phyloP scores from a whole-genome alignment of 208 protist genomes.

The Acanthamoeba divionensis region DNA sequence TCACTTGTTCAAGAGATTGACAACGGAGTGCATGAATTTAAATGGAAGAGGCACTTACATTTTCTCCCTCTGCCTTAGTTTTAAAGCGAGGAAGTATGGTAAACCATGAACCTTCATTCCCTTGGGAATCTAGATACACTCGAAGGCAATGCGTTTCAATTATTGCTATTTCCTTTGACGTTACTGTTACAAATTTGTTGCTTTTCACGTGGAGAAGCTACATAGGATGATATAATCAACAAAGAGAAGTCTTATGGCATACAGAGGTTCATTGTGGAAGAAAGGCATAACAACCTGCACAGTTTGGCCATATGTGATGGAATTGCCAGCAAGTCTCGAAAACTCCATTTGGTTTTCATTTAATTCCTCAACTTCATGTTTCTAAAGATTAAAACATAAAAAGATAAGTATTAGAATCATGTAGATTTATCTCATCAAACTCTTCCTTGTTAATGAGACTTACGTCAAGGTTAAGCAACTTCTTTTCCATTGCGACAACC shows the following conservation, averaged over 20 bases:
- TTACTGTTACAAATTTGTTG: too few relatives aligned
- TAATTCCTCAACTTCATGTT: not conserved
- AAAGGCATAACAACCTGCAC: too few relatives aligned
- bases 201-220: not conserved
- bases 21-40: too few relatives aligned
- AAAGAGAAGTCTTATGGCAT: too few relatives aligned
- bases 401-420: not conserved
- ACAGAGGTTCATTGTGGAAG: too few relatives aligned
- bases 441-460: not conserved
- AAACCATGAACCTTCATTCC: constrained; percentile 41
- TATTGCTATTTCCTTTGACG: constrained; percentile 3
- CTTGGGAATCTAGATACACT: not conserved
- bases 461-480: not conserved
- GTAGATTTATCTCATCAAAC: not conserved
- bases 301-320: not conserved
- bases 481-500: not conserved
- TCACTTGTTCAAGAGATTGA: too few relatives aligned
- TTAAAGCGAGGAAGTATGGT: constrained; percentile 35
- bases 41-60: too few relatives aligned
- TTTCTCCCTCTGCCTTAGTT: not conserved
- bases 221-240: not conserved
- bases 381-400: not conserved
- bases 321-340: not conserved
- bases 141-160: constrained; percentile 25
- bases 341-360: not conserved